Evolutionary conservation across 192 early-diverging fungal species (phyloP), one percentile per base, ranked within the genome.

Genomic region (Backusella sp.): DNA sequence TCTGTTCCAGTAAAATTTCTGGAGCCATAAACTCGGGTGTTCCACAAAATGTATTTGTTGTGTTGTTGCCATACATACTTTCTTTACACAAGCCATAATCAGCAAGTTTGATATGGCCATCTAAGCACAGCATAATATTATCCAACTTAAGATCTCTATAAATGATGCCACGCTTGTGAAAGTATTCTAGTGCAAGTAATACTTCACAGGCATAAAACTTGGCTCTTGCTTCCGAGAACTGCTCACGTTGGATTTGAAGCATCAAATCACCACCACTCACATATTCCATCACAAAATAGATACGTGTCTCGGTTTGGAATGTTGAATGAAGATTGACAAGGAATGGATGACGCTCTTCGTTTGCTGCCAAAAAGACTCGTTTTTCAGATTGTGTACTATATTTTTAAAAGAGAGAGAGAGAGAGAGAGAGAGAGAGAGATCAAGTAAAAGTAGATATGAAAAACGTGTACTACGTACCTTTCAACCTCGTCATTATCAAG

Each of bases 211-310:
- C 96, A 83, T 98, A 99, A 78, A 96, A 99, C 34, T 76, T 80
- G 46, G 98, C 97, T 71, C 94, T 89, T 26, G 92, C 86, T 84
- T 97, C 95, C 36, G 95, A 91, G 75, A 99, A 98, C 73, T 93
- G 93, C 66, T 90, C 88, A 72, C 93, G 91, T 80, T 98, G 97
- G 66, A 99, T 96, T 78, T 98, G 97, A 87, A 97, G 93, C 96
- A 99, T 98, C 79, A 99, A 76, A 85, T 99, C 98, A 53, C 98
- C 98, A 70, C 98, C 98, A 41, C 90, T 91, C 42, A 98, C 94
- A 87, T 96, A 99, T 77, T 99, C 98, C 95, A 97, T 98, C n/a
- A 97, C 97, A 86, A 96, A 98, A 85, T 97, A 99, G 35, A 99
- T 91, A 67, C 97, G 86, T 53, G 93, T 95, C 70, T 96, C 92